These are phyloP conservation scores for Neotropicomus parvogracilis DNA, from an alignment of 1,284 basidiomycete species.

Conservation along the genomic window DNA sequence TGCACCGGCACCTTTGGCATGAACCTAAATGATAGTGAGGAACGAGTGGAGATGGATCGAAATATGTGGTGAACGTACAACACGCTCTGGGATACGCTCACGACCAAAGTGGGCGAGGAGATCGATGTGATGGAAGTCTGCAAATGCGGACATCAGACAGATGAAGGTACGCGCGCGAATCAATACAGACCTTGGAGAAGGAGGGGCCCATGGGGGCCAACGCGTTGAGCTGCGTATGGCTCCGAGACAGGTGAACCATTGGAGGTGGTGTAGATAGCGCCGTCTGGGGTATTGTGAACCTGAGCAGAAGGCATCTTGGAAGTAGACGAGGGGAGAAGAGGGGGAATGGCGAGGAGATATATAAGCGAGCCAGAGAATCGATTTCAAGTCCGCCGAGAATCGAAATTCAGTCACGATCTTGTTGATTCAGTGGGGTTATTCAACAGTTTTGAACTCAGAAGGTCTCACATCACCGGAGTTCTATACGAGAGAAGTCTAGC, in stretches of 20 bases:
- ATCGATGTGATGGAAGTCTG: conserved; percentile 82
- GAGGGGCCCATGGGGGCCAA: conserved; percentile 75
- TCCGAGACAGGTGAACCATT: conserved; percentile 72
- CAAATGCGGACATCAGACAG: conserved; percentile 7
- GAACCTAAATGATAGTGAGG: conserved; percentile 47
- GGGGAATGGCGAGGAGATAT: conserved; percentile 2
- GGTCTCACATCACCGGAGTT: conserved; percentile 13
- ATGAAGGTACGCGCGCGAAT: not conserved
- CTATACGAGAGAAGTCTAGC: not conserved
- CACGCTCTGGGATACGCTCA: conserved; percentile 94
- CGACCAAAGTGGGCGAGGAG: conserved; percentile 88
- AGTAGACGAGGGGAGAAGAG: conserved; percentile 5
- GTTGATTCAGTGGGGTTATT: conserved; percentile 2
- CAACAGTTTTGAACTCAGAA: conserved; percentile 10
- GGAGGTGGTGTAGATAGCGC: conserved; percentile 76
- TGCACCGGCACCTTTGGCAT: conserved; percentile 85
- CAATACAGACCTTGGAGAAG: conserved; percentile 70
- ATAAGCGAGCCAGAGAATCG: conserved; percentile 8
- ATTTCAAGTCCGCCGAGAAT: conserved; percentile 33
- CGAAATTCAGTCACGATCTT: not conserved
- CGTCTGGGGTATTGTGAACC: conserved; percentile 53
- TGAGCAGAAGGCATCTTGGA: conserved; percentile 60
- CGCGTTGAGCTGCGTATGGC: conserved; percentile 76
- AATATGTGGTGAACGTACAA: conserved; percentile 44
- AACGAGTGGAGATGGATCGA: not conserved